Evolutionary conservation across 805 yeast genomes (phyloP).

Genomic region (Metschnikowia henanensis): DNA sequence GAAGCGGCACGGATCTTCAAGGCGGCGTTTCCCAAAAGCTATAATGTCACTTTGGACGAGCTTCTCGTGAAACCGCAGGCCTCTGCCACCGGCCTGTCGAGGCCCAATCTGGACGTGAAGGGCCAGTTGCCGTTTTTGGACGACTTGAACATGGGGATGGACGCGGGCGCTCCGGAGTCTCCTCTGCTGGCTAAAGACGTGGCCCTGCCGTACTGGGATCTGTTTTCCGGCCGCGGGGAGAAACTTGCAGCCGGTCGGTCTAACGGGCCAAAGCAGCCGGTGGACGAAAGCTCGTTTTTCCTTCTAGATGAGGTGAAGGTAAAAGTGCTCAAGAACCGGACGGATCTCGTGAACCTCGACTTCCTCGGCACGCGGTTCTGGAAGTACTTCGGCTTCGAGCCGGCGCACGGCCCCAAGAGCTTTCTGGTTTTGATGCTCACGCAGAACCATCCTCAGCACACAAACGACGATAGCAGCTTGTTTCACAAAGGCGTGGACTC

Average conservation of each 20-base stretch:
- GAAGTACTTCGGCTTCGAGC: constrained; percentile 59
- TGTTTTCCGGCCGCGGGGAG: constrained; percentile 23
- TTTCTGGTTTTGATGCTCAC: constrained; percentile 52
- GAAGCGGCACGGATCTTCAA: constrained; percentile 23
- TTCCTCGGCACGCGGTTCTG: constrained; percentile 49
- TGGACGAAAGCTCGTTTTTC: constrained; percentile 23
- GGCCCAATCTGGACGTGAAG: constrained; percentile 4
- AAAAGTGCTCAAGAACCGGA: constrained; percentile 34
- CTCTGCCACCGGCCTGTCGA: not conserved
- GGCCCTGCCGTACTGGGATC: constrained; percentile 36
- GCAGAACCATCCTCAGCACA: constrained; percentile 19
- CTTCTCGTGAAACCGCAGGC: constrained; percentile 25
- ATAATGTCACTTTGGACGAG: constrained; percentile 35
- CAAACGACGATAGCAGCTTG: not conserved
- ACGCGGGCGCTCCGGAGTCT: not conserved
- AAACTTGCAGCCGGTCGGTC: no score
- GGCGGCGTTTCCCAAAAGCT: constrained; percentile 32
- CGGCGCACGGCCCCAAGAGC: constrained; percentile 49
- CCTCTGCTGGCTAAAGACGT: not conserved
- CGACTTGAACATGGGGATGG: constrained; percentile 30
- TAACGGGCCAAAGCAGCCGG: no score
- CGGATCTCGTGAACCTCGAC: constrained; percentile 44
- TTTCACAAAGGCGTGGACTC: not conserved
- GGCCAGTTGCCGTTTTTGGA: constrained; percentile 38
- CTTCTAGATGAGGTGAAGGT: constrained; percentile 27